Percentiles rank a stretch among this genome's conserved stretches.
These are phyloP conservation scores for Andrographis paniculata DNA, from an alignment of 305 asterid species.

Conservation along the genomic window DNA sequence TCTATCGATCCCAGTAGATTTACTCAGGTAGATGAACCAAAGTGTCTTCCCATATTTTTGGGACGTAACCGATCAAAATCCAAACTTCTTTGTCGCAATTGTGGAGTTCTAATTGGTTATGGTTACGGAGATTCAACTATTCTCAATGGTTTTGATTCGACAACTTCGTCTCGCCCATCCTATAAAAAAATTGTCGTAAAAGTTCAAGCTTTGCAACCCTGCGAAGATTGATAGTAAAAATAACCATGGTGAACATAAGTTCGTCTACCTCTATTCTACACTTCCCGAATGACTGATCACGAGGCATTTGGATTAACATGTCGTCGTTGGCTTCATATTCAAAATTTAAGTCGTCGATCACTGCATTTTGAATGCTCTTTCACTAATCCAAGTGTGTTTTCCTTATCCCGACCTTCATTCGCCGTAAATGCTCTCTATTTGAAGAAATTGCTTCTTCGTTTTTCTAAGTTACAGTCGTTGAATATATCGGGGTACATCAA, in stretches of 20 bases:
- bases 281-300: conserved; percentile 46
- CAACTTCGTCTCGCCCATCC: conserved; percentile 43
- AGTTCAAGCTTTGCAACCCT: conserved; percentile 58
- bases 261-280: conserved; percentile 19
- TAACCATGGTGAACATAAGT: conserved; percentile 27
- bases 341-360: conserved; percentile 50
- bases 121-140: conserved; percentile 55
- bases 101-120: conserved; percentile 61
- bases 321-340: conserved; percentile 54
- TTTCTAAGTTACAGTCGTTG: conserved; percentile 36
- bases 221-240: conserved; percentile 26
- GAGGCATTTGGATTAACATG: conserved; percentile 76
- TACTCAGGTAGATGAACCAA: conserved; percentile 62
- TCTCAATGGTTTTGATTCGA: conserved; percentile 55
- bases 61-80: conserved; percentile 47
- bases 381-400: too few species aligned
- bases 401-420: conserved; percentile 25
- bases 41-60: conserved; percentile 54
- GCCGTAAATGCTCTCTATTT: conserved; percentile 35
- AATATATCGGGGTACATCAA: conserved; percentile 61
- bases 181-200: conserved; percentile 52
- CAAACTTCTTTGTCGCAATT: conserved; percentile 69
- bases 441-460: conserved; percentile 40
- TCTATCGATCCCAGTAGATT: conserved; percentile 75
- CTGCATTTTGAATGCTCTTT: conserved; percentile 56